phyloP scores from a whole-genome alignment of 345 rosid genomes.

The Crucihimalaya himalaica region DNA sequence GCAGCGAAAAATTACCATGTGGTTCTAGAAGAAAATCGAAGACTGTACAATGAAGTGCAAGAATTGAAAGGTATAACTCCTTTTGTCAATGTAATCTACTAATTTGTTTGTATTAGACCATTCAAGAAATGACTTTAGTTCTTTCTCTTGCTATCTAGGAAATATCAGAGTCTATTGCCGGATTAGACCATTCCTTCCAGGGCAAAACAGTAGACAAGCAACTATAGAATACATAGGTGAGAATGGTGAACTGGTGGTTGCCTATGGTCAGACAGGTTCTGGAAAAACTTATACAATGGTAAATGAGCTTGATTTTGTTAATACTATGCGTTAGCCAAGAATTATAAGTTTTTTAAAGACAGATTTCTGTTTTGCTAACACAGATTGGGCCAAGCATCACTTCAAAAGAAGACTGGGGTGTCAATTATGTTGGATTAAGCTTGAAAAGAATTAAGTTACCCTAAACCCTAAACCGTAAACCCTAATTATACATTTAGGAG shows the following conservation, averaged over 20 bases:
- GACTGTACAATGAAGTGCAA: slow-evolving; percentile 88
- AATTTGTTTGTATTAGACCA: slow-evolving; percentile 11
- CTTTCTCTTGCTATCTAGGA: slow-evolving; percentile 50
- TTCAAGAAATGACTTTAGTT: slow-evolving; percentile 27
- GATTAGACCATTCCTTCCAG: slow-evolving; percentile 78
- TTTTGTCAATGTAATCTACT: background rate
- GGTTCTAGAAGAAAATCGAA: slow-evolving; percentile 84
- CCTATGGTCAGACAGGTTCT: slow-evolving; percentile 99
- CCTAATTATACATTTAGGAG: no score
- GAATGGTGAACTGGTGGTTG: slow-evolving; percentile 92
- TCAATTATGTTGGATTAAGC: slow-evolving; percentile 90
- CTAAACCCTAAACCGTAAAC: no score
- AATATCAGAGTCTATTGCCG: slow-evolving; percentile 97
- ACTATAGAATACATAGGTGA: slow-evolving; percentile 79
- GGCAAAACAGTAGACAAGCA: slow-evolving; percentile 73
- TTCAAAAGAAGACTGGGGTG: slow-evolving; percentile 94
- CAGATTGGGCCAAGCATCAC: slow-evolving; percentile 88
- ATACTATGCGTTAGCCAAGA: slow-evolving; percentile 1
- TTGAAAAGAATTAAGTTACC: no score
- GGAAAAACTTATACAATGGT: slow-evolving; percentile 99
- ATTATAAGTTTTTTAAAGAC: slow-evolving; percentile 24
- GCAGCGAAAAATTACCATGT: slow-evolving; percentile 85
- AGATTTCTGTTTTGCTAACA: slow-evolving; percentile 18
- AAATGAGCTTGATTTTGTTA: slow-evolving; percentile 20
- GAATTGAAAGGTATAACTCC: slow-evolving; percentile 84